phyloP scores from a whole-genome alignment of 305 asterid species.

The Fraxinus dipetala region DNA sequence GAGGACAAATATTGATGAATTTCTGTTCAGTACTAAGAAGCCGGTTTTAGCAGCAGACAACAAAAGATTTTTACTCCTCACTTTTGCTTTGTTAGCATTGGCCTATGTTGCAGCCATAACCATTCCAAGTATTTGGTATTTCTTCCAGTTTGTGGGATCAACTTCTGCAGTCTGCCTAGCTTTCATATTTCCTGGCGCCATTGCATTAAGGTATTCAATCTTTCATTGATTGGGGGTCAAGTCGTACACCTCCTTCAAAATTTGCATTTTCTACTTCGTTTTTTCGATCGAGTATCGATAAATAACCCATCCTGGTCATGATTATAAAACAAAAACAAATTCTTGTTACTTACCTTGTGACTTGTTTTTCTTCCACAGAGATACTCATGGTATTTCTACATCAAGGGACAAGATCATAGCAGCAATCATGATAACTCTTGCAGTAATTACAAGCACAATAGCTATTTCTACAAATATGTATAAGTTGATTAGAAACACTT shows the following conservation, averaged over 20 bases:
- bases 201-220: constrained; percentile 50
- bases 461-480: constrained; percentile 79
- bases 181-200: constrained; percentile 80
- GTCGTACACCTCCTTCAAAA: neutral
- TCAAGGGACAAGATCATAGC: constrained; percentile 69
- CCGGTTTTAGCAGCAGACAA: constrained; percentile 42
- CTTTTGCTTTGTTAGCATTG: constrained; percentile 46
- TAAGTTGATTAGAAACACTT: constrained; percentile 37
- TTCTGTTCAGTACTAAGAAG: constrained; percentile 56
- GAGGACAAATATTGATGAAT: constrained; percentile 73
- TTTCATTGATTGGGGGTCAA: neutral
- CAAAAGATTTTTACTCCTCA: constrained; percentile 59
- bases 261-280: neutral
- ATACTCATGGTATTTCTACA: constrained; percentile 67
- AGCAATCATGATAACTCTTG: constrained; percentile 55
- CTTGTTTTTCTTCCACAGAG: constrained; percentile 42
- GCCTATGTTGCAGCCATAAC: constrained; percentile 61
- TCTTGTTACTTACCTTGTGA: neutral
- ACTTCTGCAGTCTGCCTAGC: constrained; percentile 79
- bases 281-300: neutral
- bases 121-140: constrained; percentile 85
- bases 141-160: constrained; percentile 94
- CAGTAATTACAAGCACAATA: constrained; percentile 62
- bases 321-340: neutral
- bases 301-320: neutral